Evolutionary conservation across 805 yeast species (phyloP), one percentile per base, ranked within the genome.

Genomic region (Metschnikowia vanudenii): DNA sequence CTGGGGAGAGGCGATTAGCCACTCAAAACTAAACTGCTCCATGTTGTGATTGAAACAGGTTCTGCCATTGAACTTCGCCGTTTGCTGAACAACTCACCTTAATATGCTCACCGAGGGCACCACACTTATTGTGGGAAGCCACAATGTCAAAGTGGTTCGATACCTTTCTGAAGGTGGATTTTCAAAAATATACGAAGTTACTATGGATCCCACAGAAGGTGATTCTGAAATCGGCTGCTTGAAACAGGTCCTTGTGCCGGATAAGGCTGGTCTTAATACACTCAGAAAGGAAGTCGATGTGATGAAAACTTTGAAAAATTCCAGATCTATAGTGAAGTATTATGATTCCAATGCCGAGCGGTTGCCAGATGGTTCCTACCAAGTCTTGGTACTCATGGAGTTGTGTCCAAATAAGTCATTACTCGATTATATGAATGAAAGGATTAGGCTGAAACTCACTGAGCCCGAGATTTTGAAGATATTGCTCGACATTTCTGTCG

Each of bases 311-410:
- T 64, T 87, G 45, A 68, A 78, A 17, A 71, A 75, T 13, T 78
- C 82, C 37, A 68, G 80, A 22, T 75, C 78, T 53, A 80, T 85
- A 42, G 94, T 86, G 24, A 75, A 74, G 49, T 85, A 85, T 58
- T 84, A 75, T 56, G 95, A 87, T 61, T 84, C 91, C 2, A 84
- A 85, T 60, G 94, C 95, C 1, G 81, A 84, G 36, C 70, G 88
- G 45, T 59, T 79, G 26, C 70, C 68, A 2, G 62, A 71, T 40
- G 71, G 78, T 1, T 59, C 75, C 0, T 94, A 88, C 63, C 98
- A 92, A 67, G 97, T 94, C 8, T 73, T 92, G 45, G 80, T 92
- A 36, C 73, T 92, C 53, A 94, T 92, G 98, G 99, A 92, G 64
- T 79, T 84, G 57, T 92, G 99, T 63, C 84, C 96, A 10, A 87